phyloP scores from a whole-genome alignment of 2,329 filamentous ascomycete genomes.

The Monosporascus sp. region DNA sequence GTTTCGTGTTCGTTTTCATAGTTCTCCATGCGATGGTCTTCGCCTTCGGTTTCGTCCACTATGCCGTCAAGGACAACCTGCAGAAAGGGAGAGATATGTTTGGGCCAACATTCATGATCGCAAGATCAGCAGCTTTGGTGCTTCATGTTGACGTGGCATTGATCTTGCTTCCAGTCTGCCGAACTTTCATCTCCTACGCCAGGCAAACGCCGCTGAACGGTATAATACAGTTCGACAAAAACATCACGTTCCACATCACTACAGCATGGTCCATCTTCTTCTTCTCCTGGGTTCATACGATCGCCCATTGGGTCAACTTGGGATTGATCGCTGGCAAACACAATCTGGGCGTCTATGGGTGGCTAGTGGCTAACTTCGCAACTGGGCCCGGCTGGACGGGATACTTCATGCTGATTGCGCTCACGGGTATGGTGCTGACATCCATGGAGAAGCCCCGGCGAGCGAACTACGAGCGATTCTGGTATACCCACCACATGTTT shows the following conservation, averaged over 20 bases:
- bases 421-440: conserved; percentile 74
- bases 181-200: conserved; percentile 75
- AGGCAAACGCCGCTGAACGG: conserved; percentile 78
- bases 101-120: conserved; percentile 71
- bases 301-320: conserved; percentile 85
- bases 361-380: conserved; percentile 68
- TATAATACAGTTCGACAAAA: conserved; percentile 84
- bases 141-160: conserved; percentile 78
- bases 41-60: conserved; percentile 74
- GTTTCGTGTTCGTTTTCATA: conserved; percentile 72
- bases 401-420: conserved; percentile 73
- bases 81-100: conserved; percentile 61
- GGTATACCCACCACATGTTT: conserved; percentile 87
- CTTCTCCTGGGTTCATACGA: conserved; percentile 80
- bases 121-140: conserved; percentile 67
- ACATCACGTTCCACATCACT: conserved; percentile 81
- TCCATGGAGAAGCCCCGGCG: conserved; percentile 72
- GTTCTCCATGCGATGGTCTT: conserved; percentile 71
- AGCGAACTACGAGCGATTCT: conserved; percentile 83
- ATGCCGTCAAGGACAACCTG: conserved; percentile 70
- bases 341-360: conserved; percentile 72
- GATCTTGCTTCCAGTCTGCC: conserved; percentile 75
- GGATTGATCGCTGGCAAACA: conserved; percentile 70
- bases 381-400: conserved; percentile 82
- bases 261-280: conserved; percentile 86